A percentile compares a stretch with the other conserved stretches of the same genome.
phyloP scores from a whole-genome alignment of 2,329 filamentous ascomycete species.

The Allantophomopsis cytisporea region DNA sequence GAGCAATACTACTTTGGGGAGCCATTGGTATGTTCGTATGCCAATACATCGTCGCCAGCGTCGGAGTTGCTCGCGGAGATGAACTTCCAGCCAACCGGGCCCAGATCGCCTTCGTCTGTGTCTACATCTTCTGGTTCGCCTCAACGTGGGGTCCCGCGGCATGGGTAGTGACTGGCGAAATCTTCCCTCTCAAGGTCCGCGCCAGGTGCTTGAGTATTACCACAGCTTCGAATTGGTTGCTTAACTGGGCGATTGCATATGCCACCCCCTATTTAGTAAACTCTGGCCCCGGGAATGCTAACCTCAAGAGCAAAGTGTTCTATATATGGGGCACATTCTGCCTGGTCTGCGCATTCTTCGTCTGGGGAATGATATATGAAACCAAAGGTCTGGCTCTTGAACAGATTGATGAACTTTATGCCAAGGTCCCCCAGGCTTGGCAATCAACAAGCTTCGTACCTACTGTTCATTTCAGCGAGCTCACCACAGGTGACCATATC shows the following conservation, averaged over 20 bases:
- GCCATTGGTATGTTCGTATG: constrained; percentile 72
- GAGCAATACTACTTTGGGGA: constrained; percentile 65
- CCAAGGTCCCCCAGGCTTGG: constrained; percentile 54
- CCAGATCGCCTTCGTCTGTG: constrained; percentile 74
- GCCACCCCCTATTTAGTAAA: constrained; percentile 64
- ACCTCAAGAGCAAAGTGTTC: constrained; percentile 18
- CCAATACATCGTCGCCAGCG: constrained; percentile 74
- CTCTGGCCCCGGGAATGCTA: constrained; percentile 30
- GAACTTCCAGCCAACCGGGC: constrained; percentile 37
- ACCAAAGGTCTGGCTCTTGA: constrained; percentile 64
- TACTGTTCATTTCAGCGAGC: constrained; percentile 17
- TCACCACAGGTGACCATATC: too few relatives aligned
- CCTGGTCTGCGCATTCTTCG: constrained; percentile 37
- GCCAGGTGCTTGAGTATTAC: constrained; percentile 77
- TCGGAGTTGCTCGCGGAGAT: constrained; percentile 20
- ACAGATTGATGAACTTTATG: constrained; percentile 62
- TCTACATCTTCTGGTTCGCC: constrained; percentile 72
- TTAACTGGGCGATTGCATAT: constrained; percentile 64
- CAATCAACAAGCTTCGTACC: constrained; percentile 54
- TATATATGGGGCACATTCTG: constrained; percentile 52
- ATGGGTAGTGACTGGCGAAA: constrained; percentile 76
- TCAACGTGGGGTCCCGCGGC: constrained; percentile 18
- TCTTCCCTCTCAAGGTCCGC: constrained; percentile 81
- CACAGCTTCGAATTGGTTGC: constrained; percentile 84
- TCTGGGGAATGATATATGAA: constrained; percentile 51